phyloP scores from a whole-genome alignment of 306 rosid species.

The Gastrolobium bilobum region DNA sequence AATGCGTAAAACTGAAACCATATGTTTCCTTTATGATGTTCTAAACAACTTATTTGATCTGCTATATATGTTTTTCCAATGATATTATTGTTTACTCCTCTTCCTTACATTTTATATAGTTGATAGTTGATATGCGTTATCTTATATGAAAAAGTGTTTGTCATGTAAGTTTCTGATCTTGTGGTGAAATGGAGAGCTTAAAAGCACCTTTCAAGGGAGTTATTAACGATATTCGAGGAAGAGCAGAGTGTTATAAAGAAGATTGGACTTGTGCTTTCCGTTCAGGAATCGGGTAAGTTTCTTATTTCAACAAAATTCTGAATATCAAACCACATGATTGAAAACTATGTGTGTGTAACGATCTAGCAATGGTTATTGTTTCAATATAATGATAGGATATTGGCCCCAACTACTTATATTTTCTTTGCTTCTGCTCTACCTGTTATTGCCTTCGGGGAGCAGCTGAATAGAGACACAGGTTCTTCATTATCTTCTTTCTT shows the following conservation, averaged over 20 bases:
- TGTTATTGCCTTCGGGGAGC: conserved; percentile 73
- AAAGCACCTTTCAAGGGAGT: conserved; percentile 70
- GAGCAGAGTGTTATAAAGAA: conserved; percentile 67
- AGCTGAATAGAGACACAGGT: conserved; percentile 71
- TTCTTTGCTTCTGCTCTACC: conserved; percentile 82
- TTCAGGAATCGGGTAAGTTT: conserved; percentile 72
- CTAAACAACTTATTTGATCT: too few relatives aligned
- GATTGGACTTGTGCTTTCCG: conserved; percentile 68
- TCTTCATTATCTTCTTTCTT: conserved; percentile 2
- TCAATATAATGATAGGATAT: conserved; percentile 51
- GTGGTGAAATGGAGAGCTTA: conserved; percentile 57
- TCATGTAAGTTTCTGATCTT: too few relatives aligned
- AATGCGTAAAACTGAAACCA: too few relatives aligned
- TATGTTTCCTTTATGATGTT: too few relatives aligned
- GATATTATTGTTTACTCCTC: too few relatives aligned
- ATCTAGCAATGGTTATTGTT: not conserved
- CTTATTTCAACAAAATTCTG: not conserved
- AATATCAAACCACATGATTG: not conserved
- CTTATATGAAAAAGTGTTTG: too few relatives aligned
- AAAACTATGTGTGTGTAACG: not conserved
- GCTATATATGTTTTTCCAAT: too few relatives aligned
- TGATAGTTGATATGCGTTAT: too few relatives aligned
- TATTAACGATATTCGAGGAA: conserved; percentile 62
- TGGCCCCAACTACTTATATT: conserved; percentile 70
- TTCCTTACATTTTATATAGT: too few relatives aligned